Percentiles rank a stretch among this genome's conserved stretches.
Conservation (phyloP, 495 filamentous ascomycete genomes). For the Xylaria nigripes region DNA sequence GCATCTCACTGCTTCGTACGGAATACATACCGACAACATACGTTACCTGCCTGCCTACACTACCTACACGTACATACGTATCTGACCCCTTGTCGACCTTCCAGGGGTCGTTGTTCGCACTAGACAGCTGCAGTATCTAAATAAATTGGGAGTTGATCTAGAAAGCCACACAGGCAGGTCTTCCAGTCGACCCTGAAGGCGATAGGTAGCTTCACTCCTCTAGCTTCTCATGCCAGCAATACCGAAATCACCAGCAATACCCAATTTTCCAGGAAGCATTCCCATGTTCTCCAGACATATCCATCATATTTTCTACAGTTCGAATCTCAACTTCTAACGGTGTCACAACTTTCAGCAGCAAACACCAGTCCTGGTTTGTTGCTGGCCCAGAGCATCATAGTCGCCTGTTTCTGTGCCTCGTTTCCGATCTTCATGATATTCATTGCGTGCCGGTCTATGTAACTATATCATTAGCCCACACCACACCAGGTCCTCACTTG, state of each 20-base stretch:
- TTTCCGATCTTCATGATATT: neutral
- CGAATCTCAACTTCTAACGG: neutral
- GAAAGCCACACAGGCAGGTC: neutral
- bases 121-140: neutral
- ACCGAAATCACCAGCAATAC: neutral
- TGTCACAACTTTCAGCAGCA: neutral
- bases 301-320: neutral
- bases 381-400: neutral
- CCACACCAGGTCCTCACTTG: neutral
- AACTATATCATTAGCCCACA: neutral
- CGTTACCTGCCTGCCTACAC: too few species aligned
- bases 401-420: neutral
- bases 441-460: neutral
- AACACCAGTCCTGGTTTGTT: neutral
- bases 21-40: too few species aligned
- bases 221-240: neutral
- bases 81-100: neutral
- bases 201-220: neutral
- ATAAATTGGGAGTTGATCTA: neutral
- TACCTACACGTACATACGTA: too few species aligned
- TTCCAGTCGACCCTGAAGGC: neutral
- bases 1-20: neutral
- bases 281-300: neutral
- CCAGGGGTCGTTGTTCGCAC: constrained; percentile 7
- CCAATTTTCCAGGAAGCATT: neutral